Evolutionary conservation across 1,284 basidiomycete genomes (phyloP), one percentile per base, ranked within the genome.

Genomic region (Sanguinoderma infundibulare): DNA sequence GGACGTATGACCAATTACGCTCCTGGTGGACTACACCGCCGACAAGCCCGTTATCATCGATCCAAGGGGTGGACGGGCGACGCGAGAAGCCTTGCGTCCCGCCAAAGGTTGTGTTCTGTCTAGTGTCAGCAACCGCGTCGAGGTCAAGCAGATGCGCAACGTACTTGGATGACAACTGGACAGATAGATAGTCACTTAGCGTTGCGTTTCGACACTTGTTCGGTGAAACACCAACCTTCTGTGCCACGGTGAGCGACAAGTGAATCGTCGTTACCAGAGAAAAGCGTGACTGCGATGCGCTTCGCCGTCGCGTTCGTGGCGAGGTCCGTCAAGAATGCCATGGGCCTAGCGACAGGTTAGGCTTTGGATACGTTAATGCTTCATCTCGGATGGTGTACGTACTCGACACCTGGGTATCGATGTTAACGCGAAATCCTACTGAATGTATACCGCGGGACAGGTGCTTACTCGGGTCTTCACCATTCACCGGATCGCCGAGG

Each of bases 51-150:
- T 62, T 40, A 39, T 73, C 71, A 42, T 72, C 69, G 32, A 61
- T 64, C 72, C 73, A 90, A 0, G 85, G 82, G 1, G 88, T 90
- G 2, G 84, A 80, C 0, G 88, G 88, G 62, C 81, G 80, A 46
- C 81, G 78, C 3, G 85, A 83, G 69, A 90, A 90, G 3, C 88
- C 89, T 71, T 85, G 87, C 42, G 85, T 85, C 3, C 86, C 87
- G 38, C 88, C 87, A 63, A 90, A 74, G 6, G 73, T 75, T 1
- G 70, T 75, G 57, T 75, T 75, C 71, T 74, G 40, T 35, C 26
- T n/a, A 12, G 10, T 12, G 53, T 26, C 24, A 22, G 35, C 12
- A 5, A 17, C 20, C 35, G 20, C 20, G 12, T 22, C n/a, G 9
- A 8, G 38, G 42, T 40, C n/a, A 35, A 40, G 8, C 10, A 15